phyloP scores from a whole-genome alignment of 1,284 basidiomycete species.

The Volvariella surrecta region DNA sequence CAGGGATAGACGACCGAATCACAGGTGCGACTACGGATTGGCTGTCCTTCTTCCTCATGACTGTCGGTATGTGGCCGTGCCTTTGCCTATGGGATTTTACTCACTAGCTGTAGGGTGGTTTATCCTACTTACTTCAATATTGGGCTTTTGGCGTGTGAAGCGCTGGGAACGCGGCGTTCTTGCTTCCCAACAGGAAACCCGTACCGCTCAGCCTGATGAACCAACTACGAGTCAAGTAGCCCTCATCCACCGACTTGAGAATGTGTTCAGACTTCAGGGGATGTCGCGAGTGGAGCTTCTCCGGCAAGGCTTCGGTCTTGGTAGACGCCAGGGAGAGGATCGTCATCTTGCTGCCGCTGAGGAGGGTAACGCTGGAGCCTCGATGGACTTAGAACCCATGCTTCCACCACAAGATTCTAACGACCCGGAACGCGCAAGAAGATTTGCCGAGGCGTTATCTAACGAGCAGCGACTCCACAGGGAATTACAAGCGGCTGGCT shows the following conservation, averaged over 20 bases:
- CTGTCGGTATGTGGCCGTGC: slow-evolving; percentile 46
- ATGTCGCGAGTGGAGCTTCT: slow-evolving; percentile 38
- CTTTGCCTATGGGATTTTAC: slow-evolving; percentile 1
- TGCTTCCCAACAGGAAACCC: slow-evolving; percentile 34
- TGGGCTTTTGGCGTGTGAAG: slow-evolving; percentile 91
- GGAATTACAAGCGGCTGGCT: slow-evolving; percentile 57
- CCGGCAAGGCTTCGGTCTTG: slow-evolving; percentile 43
- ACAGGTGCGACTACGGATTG: slow-evolving; percentile 70
- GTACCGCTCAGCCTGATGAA: slow-evolving; percentile 15
- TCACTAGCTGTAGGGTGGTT: slow-evolving; percentile 65
- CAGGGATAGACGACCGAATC: slow-evolving; percentile 17
- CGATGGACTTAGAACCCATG: slow-evolving; percentile 25
- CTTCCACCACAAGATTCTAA: slow-evolving; percentile 31
- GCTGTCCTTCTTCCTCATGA: slow-evolving; percentile 93
- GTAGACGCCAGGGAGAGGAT: slow-evolving; percentile 16
- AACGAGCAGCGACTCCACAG: slow-evolving; percentile 49
- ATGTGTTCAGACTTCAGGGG: slow-evolving; percentile 35
- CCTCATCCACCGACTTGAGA: slow-evolving; percentile 32
- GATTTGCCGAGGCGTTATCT: slow-evolving; percentile 38
- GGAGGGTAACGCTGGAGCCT: slow-evolving; percentile 17
- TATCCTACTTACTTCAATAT: slow-evolving; percentile 77
- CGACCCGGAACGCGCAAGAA: slow-evolving; percentile 35
- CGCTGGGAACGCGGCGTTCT: slow-evolving; percentile 76
- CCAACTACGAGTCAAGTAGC: slow-evolving; percentile 11
- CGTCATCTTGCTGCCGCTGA: slow-evolving; percentile 16